These are phyloP conservation scores for Didymella segeticola DNA, from an alignment of 2,329 filamentous ascomycete species.

Conservation along the genomic window DNA sequence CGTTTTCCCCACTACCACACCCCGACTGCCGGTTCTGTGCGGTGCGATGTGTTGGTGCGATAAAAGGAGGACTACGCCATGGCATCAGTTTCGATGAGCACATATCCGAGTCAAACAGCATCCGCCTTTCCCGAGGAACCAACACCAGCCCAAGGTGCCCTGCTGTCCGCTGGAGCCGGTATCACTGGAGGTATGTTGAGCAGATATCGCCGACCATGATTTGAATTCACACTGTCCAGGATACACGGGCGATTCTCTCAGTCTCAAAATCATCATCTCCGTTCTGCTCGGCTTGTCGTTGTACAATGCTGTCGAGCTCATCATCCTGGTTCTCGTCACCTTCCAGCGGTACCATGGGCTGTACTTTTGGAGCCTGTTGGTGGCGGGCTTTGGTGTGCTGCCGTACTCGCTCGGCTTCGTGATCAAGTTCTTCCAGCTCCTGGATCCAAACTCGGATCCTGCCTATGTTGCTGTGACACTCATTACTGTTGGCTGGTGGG, in stretches of 20 bases:
- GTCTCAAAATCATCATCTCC: constrained; percentile 42
- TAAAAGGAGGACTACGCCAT: constrained; percentile 22
- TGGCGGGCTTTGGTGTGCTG: constrained; percentile 53
- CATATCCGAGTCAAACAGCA: constrained; percentile 17
- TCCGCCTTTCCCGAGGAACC: constrained; percentile 20
- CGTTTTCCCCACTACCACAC: too few species aligned
- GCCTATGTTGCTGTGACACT: constrained; percentile 53
- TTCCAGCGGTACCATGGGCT: constrained; percentile 57
- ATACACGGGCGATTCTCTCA: constrained; percentile 41
- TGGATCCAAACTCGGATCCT: constrained; percentile 32
- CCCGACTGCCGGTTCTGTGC: not conserved
- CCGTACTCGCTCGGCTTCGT: constrained; percentile 58
- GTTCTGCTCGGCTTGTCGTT: constrained; percentile 47
- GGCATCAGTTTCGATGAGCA: constrained; percentile 22
- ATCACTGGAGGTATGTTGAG: constrained; percentile 39
- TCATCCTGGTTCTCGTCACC: constrained; percentile 55
- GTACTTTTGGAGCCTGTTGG: constrained; percentile 59
- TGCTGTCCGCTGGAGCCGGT: constrained; percentile 39
- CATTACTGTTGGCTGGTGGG: constrained; percentile 62
- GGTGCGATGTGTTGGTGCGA: constrained; percentile 9
- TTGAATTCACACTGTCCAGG: constrained; percentile 20
- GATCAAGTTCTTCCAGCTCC: constrained; percentile 50
- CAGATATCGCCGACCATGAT: not conserved
- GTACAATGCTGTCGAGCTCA: constrained; percentile 55
- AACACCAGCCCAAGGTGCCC: constrained; percentile 37